phyloP scores from a whole-genome alignment of 768 basidiomycete genomes.

The Macrocybe gigantea region DNA sequence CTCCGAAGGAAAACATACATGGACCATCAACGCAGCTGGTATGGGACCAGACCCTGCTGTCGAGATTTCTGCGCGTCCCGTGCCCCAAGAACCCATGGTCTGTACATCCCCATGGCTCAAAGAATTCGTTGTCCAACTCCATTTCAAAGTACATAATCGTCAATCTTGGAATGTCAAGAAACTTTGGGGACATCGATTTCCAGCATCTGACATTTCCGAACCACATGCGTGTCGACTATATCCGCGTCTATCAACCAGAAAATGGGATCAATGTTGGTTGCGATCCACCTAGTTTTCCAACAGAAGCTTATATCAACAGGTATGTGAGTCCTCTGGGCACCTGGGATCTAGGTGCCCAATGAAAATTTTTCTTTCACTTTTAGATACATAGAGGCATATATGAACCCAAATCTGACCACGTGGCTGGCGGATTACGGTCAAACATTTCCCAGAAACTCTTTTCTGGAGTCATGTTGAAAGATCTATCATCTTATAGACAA shows the following conservation, averaged over 20 bases:
- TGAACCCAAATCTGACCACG: not conserved
- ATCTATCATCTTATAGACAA: not conserved
- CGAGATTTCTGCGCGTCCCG: constrained; percentile 55
- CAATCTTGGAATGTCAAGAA: constrained; percentile 76
- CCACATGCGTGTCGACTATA: constrained; percentile 34
- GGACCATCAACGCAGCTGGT: constrained; percentile 68
- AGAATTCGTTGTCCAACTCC: constrained; percentile 10
- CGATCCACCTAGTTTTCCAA: constrained; percentile 56
- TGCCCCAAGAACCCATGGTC: constrained; percentile 84
- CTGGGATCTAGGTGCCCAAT: not conserved
- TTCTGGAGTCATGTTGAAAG: constrained; percentile 24
- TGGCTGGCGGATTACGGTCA: constrained; percentile 13
- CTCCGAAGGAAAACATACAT: constrained; percentile 52
- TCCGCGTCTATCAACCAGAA: constrained; percentile 63
- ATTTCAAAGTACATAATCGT: constrained; percentile 66
- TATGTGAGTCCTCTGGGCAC: constrained; percentile 18
- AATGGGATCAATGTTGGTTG: constrained; percentile 61
- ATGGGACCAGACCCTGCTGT: constrained; percentile 52
- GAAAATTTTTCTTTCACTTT: too few species aligned
- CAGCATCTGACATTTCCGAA: constrained; percentile 58
- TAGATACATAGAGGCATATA: not conserved
- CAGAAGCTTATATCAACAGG: constrained; percentile 58
- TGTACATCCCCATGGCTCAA: constrained; percentile 8
- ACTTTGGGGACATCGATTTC: constrained; percentile 70
- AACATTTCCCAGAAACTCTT: constrained; percentile 50